phyloP scores from a whole-genome alignment of 768 basidiomycete species.

The Boletus subparvulus region DNA sequence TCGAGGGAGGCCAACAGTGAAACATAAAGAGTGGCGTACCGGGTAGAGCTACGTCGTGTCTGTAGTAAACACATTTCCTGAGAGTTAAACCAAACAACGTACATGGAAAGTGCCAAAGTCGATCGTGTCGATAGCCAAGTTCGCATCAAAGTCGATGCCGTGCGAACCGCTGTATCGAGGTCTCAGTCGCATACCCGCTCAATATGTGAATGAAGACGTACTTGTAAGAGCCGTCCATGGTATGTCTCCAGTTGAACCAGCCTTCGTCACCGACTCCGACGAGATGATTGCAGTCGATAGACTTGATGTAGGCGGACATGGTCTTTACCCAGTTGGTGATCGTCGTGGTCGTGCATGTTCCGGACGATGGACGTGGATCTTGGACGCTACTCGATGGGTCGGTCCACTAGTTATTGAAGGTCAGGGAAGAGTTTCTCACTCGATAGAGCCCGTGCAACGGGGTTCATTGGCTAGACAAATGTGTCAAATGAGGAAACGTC shows the following conservation, averaged over 20 bases:
- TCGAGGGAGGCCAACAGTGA: slow-evolving; percentile 24
- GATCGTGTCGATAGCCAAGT: slow-evolving; percentile 54
- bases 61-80: background rate
- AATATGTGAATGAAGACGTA: slow-evolving; percentile 28
- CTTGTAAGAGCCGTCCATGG: slow-evolving; percentile 56
- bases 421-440: background rate
- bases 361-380: slow-evolving; percentile 2
- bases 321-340: slow-evolving; percentile 54
- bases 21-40: slow-evolving; percentile 14
- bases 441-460: slow-evolving; percentile 18
- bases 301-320: slow-evolving; percentile 63
- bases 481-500: background rate
- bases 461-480: slow-evolving; percentile 18
- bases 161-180: slow-evolving; percentile 43
- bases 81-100: slow-evolving; percentile 17
- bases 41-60: slow-evolving; percentile 23
- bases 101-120: slow-evolving; percentile 73
- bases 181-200: background rate
- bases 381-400: background rate
- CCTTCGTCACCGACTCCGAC: slow-evolving; percentile 67
- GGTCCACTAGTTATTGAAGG: background rate
- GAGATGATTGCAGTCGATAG: slow-evolving; percentile 60
- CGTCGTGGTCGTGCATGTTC: slow-evolving; percentile 42
- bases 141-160: slow-evolving; percentile 62
- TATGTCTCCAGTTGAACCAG: slow-evolving; percentile 54